phyloP scores from a whole-genome alignment of 2,329 filamentous ascomycete species.

The Trichoderma hamatum region DNA sequence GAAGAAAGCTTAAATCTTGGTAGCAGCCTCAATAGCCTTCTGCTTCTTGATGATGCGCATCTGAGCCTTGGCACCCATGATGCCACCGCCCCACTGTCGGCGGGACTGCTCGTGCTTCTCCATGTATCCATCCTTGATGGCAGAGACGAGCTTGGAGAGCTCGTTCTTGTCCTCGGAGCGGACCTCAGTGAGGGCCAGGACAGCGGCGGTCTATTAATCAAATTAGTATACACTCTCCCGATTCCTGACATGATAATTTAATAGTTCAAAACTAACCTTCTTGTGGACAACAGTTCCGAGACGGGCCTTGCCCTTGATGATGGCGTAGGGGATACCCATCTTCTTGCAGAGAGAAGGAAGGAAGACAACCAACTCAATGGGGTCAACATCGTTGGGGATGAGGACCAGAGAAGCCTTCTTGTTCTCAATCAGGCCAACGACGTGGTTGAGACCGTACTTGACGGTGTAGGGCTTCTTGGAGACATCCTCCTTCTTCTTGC shows the following conservation, averaged over 20 bases:
- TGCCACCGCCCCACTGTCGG: slow-evolving; percentile 98
- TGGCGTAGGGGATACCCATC: slow-evolving; percentile 99
- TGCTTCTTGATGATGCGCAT: slow-evolving; percentile 78
- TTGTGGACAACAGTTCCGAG: slow-evolving; percentile 99
- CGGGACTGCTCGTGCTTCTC: slow-evolving; percentile 92
- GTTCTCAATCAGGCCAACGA: slow-evolving; percentile 95
- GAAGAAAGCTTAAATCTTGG: slow-evolving; percentile 82
- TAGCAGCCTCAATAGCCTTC: slow-evolving; percentile 90
- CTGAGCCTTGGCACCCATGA: slow-evolving; percentile 96
- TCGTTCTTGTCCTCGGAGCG: slow-evolving; percentile 98
- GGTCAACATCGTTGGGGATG: slow-evolving; percentile 99
- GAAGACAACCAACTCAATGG: slow-evolving; percentile 99
- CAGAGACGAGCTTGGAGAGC: slow-evolving; percentile 92
- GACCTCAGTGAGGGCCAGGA: slow-evolving; percentile 94
- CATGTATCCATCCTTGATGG: slow-evolving; percentile 97
- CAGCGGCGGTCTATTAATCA: slow-evolving; percentile 82
- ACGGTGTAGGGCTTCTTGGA: slow-evolving; percentile 99
- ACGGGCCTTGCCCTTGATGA: slow-evolving; percentile 99
- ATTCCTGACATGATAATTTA: background rate
- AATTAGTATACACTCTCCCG: slow-evolving; percentile 10
- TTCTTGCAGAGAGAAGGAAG: slow-evolving; percentile 98
- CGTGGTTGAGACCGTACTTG: slow-evolving; percentile 99
- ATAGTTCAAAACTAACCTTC: slow-evolving; percentile 65
- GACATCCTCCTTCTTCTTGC: slow-evolving; percentile 99
- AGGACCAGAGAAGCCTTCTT: slow-evolving; percentile 99